A percentile compares a stretch with the other conserved stretches of the same genome.
phyloP scores from a whole-genome alignment of 2,329 filamentous ascomycete species.

The Ramularia collo-cygni region DNA sequence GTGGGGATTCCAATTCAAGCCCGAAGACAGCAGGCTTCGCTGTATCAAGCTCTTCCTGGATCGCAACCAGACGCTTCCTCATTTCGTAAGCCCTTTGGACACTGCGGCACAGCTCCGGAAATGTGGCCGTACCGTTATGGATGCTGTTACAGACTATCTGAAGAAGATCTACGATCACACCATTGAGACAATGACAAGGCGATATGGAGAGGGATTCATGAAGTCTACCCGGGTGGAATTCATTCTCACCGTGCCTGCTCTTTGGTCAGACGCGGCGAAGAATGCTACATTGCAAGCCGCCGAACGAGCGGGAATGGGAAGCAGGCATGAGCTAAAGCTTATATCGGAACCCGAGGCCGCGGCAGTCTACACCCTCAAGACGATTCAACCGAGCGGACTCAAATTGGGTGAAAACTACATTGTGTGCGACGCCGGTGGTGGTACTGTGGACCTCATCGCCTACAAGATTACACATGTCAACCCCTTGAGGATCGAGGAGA shows the following conservation, averaged over 20 bases:
- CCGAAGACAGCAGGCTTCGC: conserved; percentile 66
- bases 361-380: conserved; percentile 72
- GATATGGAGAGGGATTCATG: conserved; percentile 76
- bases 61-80: conserved; percentile 70
- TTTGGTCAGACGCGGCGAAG: conserved; percentile 82
- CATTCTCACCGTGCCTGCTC: conserved; percentile 73
- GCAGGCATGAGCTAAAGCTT: conserved; percentile 62
- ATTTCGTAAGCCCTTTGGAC: conserved; percentile 71
- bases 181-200: conserved; percentile 65
- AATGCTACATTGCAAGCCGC: conserved; percentile 73
- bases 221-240: conserved; percentile 68
- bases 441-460: conserved; percentile 68
- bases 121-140: conserved; percentile 68
- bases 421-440: conserved; percentile 51
- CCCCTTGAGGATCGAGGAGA: conserved; percentile 68
- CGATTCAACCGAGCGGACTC: conserved; percentile 68
- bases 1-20: conserved; percentile 80
- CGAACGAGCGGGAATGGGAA: conserved; percentile 71
- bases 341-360: conserved; percentile 77
- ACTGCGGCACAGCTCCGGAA: conserved; percentile 69
- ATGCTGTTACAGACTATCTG: conserved; percentile 73
- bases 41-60: conserved; percentile 84
- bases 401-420: conserved; percentile 58
- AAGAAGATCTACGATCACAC: conserved; percentile 70
- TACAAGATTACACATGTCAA: conserved; percentile 71